A percentile compares a stretch with the other conserved stretches of the same genome.
Conservation (phyloP, 2,329 filamentous ascomycete genomes). For the Tolypocladium pustulatum region DNA sequence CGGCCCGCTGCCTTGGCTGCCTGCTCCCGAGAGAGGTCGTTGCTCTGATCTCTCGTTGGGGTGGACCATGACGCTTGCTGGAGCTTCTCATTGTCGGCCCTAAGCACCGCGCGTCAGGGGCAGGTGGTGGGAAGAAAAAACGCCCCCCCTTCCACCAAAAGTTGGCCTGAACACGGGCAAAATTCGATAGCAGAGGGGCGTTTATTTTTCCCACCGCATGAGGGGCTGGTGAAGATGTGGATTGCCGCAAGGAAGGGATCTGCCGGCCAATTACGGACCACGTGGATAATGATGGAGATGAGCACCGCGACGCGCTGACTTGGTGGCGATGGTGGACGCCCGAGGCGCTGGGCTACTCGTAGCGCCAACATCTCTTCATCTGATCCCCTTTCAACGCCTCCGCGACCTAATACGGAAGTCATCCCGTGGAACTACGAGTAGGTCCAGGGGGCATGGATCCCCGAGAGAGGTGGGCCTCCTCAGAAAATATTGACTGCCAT, state of each 20-base stretch:
- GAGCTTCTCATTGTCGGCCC: background rate
- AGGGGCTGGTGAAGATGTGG: background rate
- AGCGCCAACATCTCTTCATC: background rate
- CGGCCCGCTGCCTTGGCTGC: background rate
- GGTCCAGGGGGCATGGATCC: background rate
- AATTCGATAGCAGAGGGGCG: too few relatives aligned
- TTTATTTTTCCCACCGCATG: too few relatives aligned
- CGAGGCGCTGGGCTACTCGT: background rate
- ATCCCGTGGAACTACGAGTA: background rate
- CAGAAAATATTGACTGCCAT: background rate
- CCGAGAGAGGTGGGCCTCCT: background rate
- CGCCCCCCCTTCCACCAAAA: too few relatives aligned
- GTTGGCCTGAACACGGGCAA: too few relatives aligned
- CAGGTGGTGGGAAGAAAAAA: too few relatives aligned
- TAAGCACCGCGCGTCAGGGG: too few relatives aligned
- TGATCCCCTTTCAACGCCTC: background rate
- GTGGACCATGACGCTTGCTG: background rate
- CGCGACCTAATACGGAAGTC: background rate
- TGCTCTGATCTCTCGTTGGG: background rate
- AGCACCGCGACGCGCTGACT: background rate
- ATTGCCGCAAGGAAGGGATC: background rate
- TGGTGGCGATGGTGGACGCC: background rate
- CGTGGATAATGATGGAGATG: background rate
- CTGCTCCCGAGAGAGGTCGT: background rate
- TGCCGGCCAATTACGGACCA: background rate